These are phyloP conservation scores for Kalmusia sp. DNA, from an alignment of 2,329 filamentous ascomycete genomes.

Conservation along the genomic window DNA sequence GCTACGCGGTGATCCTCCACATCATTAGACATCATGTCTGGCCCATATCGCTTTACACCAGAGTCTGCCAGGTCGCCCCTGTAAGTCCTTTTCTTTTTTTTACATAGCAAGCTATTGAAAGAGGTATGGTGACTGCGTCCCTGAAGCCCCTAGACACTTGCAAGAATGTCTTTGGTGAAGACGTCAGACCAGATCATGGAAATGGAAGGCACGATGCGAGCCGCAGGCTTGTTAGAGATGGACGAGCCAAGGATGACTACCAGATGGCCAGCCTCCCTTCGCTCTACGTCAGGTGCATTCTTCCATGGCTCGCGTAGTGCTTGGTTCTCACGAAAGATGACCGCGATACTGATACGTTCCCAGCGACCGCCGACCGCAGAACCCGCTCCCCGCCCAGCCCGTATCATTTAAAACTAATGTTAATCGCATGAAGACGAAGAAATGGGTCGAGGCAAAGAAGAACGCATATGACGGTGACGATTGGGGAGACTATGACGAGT, in stretches of 20 bases:
- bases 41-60: conserved; percentile 49
- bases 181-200: not conserved
- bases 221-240: not conserved
- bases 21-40: conserved; percentile 40
- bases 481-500: conserved; percentile 75
- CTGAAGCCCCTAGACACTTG: no score
- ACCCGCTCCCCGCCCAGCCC: conserved; percentile 46
- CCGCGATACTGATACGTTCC: not conserved
- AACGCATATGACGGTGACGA: conserved; percentile 92
- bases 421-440: conserved; percentile 86
- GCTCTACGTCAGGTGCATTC: no score
- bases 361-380: conserved; percentile 36
- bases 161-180: no score
- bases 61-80: conserved; percentile 47
- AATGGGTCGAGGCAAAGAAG: conserved; percentile 91
- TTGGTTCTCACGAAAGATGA: no score
- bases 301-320: no score
- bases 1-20: conserved; percentile 8
- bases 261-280: no score
- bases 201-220: not conserved
- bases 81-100: conserved; percentile 37
- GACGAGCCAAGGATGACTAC: not conserved
- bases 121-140: no score
- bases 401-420: conserved; percentile 82
- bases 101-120: not conserved